phyloP scores from a whole-genome alignment of 805 yeast species.

The Brettanomyces naardenensis region DNA sequence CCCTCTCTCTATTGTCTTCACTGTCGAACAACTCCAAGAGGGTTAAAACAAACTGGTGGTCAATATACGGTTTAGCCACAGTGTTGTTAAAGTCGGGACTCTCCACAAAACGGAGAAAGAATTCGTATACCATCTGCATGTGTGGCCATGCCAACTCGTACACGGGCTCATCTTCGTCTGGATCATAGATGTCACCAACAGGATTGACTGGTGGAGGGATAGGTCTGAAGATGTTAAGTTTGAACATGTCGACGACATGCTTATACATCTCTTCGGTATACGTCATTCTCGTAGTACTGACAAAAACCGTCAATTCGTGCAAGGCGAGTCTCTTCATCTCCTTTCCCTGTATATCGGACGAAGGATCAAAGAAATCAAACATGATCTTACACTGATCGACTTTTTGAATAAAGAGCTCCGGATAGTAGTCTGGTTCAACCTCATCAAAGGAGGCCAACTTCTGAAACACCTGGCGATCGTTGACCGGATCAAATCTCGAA shows the following conservation, averaged over 20 bases:
- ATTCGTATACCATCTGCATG: slow-evolving; percentile 94
- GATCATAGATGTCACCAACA: slow-evolving; percentile 91
- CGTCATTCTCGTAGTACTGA: slow-evolving; percentile 71
- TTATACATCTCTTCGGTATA: slow-evolving; percentile 88
- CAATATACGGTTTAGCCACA: slow-evolving; percentile 87
- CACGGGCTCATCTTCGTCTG: slow-evolving; percentile 98
- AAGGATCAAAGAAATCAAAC: slow-evolving; percentile 91
- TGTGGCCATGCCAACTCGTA: slow-evolving; percentile 98
- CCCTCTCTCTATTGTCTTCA: slow-evolving; percentile 95
- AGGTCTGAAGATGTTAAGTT: slow-evolving; percentile 82
- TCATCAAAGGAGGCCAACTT: slow-evolving; percentile 85
- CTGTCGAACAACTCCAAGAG: slow-evolving; percentile 87
- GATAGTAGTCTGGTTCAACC: slow-evolving; percentile 69
- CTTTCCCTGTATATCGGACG: slow-evolving; percentile 85
- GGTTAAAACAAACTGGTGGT: slow-evolving; percentile 77
- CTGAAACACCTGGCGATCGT: slow-evolving; percentile 52
- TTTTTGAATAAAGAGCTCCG: slow-evolving; percentile 74
- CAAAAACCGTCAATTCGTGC: slow-evolving; percentile 83
- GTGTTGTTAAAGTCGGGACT: slow-evolving; percentile 92
- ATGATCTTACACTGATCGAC: slow-evolving; percentile 91
- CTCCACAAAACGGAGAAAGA: slow-evolving; percentile 86
- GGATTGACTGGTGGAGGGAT: slow-evolving; percentile 99
- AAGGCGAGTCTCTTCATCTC: slow-evolving; percentile 83
- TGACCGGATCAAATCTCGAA: slow-evolving; percentile 79
- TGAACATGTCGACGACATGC: slow-evolving; percentile 85